Conservation (phyloP, 1,139 yeast species). For the Yamadazyma epiphylla region DNA sequence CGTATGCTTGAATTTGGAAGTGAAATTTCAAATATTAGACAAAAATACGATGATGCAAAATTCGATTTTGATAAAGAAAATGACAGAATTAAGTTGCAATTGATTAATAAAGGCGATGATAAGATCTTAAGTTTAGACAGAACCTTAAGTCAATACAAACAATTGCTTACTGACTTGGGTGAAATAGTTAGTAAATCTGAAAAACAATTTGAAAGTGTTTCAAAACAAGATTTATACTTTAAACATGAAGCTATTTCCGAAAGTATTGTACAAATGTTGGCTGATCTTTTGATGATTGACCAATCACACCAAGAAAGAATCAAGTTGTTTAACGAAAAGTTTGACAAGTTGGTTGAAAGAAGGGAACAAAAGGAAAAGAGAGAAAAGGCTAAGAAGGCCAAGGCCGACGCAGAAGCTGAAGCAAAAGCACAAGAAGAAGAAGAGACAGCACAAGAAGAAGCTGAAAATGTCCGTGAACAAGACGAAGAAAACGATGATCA, state of each 20-base stretch:
- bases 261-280: conserved; percentile 31
- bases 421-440: conserved; percentile 18
- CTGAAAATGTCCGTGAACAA: too few species aligned
- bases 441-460: conserved; percentile 15
- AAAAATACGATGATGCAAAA: conserved; percentile 36
- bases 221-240: conserved; percentile 33
- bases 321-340: conserved; percentile 30
- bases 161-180: conserved; percentile 29
- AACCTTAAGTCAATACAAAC: conserved; percentile 31
- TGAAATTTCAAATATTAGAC: conserved; percentile 37
- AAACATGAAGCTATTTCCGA: conserved; percentile 30
- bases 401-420: conserved; percentile 13
- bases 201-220: conserved; percentile 20
- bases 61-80: conserved; percentile 51
- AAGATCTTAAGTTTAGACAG: conserved; percentile 31
- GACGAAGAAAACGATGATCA: conserved; percentile 8
- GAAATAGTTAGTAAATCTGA: conserved; percentile 14
- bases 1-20: conserved; percentile 42
- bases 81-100: conserved; percentile 31
- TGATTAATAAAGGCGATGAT: conserved; percentile 32
- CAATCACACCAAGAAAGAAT: conserved; percentile 39
- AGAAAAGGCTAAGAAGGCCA: conserved; percentile 26
- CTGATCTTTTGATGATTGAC: conserved; percentile 30
- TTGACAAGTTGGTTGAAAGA: conserved; percentile 31
- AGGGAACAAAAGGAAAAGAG: conserved; percentile 33